phyloP scores from a whole-genome alignment of 805 yeast genomes.

The Schwanniomyces occidentalis region DNA sequence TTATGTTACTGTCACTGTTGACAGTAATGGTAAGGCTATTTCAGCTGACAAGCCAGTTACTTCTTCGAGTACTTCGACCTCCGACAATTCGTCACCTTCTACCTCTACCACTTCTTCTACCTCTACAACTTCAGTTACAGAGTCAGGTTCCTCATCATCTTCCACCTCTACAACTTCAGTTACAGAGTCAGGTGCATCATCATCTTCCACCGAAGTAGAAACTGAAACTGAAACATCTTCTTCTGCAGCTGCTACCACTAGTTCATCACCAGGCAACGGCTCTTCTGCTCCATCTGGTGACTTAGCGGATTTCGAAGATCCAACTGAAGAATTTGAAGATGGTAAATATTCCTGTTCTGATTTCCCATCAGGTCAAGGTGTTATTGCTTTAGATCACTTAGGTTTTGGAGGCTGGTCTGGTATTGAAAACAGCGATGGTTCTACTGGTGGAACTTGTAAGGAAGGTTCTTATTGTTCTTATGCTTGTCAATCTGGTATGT shows the following conservation, averaged over 20 bases:
- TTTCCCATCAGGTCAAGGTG: constrained; percentile 86
- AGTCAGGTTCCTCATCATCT: constrained; percentile 9
- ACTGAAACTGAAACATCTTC: constrained; percentile 12
- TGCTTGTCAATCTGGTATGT: constrained; percentile 98
- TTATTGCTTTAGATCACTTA: constrained; percentile 50
- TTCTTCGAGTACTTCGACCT: constrained; percentile 16
- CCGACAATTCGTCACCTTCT: constrained; percentile 18
- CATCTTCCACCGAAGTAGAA: constrained; percentile 25
- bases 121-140: constrained; percentile 12
- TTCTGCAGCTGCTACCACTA: constrained; percentile 30
- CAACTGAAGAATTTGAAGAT: constrained; percentile 65
- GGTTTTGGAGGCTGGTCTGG: constrained; percentile 84
- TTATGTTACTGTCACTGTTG: constrained; percentile 44
- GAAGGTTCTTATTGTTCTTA: constrained; percentile 96
- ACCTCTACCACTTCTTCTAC: constrained; percentile 19
- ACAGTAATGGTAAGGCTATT: constrained; percentile 41
- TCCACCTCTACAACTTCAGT: constrained; percentile 3
- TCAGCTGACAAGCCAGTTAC: constrained; percentile 20
- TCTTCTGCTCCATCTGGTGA: constrained; percentile 48
- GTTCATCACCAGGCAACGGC: constrained; percentile 21
- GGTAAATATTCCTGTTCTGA: constrained; percentile 66
- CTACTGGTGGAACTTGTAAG: constrained; percentile 68
- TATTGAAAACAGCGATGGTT: constrained; percentile 57
- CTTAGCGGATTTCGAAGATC: constrained; percentile 50
- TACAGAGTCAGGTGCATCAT: constrained; percentile 18